Base-by-base conservation (phyloP, 2,329 filamentous ascomycete species). In the Penicillium nordicum region DNA sequence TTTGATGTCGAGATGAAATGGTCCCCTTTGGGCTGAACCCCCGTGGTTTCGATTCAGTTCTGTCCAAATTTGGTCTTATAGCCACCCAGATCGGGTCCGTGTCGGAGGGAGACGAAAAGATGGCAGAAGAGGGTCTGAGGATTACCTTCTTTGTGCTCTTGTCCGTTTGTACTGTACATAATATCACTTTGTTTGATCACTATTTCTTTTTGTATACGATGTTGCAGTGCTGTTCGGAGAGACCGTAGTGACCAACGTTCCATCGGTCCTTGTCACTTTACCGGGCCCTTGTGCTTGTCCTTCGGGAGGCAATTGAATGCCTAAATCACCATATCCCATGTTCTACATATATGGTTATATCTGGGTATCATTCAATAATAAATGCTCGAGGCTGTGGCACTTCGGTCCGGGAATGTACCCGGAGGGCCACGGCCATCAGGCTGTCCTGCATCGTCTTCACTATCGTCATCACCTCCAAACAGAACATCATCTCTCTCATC, bases 401-500 rank as follows among this genome's bases (percentile, higher is more conserved):
- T 67, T 50, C 67, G 66, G 57, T 69, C 67, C 14, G 75, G 74
- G 58, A 75, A 74, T 29, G 65, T 63, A 10, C 73, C 73, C 4
- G 69, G 71, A 8, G 72, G 64, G 21, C 48, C 61, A 46, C 57
- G 55, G 12, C 65, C 60, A 16, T 53, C 58, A 21, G 53, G 47
- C 34, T 49, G 48, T 2, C 57, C 63, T 32, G 56, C 64, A 6
- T 70, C 69, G 0, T 72, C 73, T 5, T 77, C 78, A 16, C 76
- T 78, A 21, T 79, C 79, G 50, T 79, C 78, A 40, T 81, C 80
- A 52, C 68, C 69, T 16, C 64, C 66, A 30, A 61, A 63, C 12
- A 54, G 55, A 27, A n/a, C 63, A 50, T 32, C 52, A 42, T 82
- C 77, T 4, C 77, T 74, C 3, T 79, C 78, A 54, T 82, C 80